Conservation (phyloP, 2,329 filamentous ascomycete genomes). For the Exophiala sp. region DNA sequence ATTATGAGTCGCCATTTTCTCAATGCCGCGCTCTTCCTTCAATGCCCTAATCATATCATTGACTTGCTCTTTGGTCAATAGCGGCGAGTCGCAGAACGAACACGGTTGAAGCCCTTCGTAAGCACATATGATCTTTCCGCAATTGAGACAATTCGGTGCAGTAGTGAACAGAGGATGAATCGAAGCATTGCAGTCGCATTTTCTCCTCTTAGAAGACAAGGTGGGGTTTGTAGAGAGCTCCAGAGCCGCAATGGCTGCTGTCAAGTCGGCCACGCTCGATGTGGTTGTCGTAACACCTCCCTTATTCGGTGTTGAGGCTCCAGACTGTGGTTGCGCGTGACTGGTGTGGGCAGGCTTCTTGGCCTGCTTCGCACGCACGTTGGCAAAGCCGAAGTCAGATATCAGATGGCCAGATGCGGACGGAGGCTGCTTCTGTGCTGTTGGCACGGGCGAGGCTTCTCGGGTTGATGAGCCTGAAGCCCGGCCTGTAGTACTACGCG, state of each 20-base stretch:
- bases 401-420: slow-evolving; percentile 73
- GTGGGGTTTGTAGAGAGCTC: slow-evolving; percentile 89
- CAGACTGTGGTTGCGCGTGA: slow-evolving; percentile 46
- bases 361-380: slow-evolving; percentile 53
- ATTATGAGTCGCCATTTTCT: slow-evolving; percentile 78
- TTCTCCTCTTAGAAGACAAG: slow-evolving; percentile 55
- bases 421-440: slow-evolving; percentile 49
- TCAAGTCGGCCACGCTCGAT: slow-evolving; percentile 52
- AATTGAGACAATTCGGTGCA: slow-evolving; percentile 85
- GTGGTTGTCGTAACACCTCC: slow-evolving; percentile 35
- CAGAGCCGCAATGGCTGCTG: slow-evolving; percentile 76
- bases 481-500: slow-evolving; percentile 34
- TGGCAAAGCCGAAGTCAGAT: slow-evolving; percentile 59
- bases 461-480: slow-evolving; percentile 38
- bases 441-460: slow-evolving; percentile 37
- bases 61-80: slow-evolving; percentile 67
- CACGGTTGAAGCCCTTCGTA: slow-evolving; percentile 92
- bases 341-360: slow-evolving; percentile 49
- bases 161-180: slow-evolving; percentile 84
- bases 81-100: slow-evolving; percentile 73
- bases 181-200: slow-evolving; percentile 80
- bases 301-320: slow-evolving; percentile 65
- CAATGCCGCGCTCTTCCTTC: slow-evolving; percentile 75
- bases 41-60: slow-evolving; percentile 80
- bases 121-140: slow-evolving; percentile 91